A percentile compares a stretch with the other conserved stretches of the same genome.
Evolutionary conservation across 1,284 basidiomycete genomes (phyloP).

Genomic region (Irpex sp.): DNA sequence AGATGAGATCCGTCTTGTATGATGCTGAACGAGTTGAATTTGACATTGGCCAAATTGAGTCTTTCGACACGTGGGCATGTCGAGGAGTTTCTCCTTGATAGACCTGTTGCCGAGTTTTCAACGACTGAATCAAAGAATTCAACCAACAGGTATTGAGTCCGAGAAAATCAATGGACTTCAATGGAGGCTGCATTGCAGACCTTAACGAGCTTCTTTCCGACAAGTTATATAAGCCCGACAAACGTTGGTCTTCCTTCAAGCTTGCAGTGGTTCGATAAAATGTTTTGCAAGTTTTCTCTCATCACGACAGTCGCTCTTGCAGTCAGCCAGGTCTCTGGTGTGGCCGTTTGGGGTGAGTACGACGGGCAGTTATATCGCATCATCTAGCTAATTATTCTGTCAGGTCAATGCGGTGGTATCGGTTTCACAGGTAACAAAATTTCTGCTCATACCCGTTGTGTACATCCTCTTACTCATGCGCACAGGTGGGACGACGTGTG

Average conservation of each 20-base stretch:
- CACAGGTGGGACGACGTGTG: conserved; percentile 11
- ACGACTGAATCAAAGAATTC: neutral
- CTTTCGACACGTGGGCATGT: neutral
- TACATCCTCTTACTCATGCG: neutral
- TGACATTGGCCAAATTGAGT: neutral
- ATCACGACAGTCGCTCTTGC: neutral
- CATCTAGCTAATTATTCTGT: neutral
- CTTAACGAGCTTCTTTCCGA: neutral
- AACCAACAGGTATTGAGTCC: neutral
- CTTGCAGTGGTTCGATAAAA: neutral
- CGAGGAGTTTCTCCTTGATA: neutral
- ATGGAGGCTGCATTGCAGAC: neutral
- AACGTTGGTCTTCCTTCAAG: neutral
- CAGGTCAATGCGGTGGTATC: conserved; percentile 21
- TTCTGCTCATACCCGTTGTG: neutral
- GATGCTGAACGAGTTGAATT: neutral
- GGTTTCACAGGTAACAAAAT: conserved; percentile 14
- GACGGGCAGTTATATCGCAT: too few relatives aligned
- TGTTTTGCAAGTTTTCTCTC: neutral
- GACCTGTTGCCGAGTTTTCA: neutral
- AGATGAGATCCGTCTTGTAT: neutral
- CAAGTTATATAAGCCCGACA: neutral
- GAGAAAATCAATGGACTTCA: neutral
- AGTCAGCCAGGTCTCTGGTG: neutral
- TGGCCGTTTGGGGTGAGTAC: conserved; percentile 23